Conservation (phyloP, 2,329 filamentous ascomycete species). For the Stylonectria norvegica region DNA sequence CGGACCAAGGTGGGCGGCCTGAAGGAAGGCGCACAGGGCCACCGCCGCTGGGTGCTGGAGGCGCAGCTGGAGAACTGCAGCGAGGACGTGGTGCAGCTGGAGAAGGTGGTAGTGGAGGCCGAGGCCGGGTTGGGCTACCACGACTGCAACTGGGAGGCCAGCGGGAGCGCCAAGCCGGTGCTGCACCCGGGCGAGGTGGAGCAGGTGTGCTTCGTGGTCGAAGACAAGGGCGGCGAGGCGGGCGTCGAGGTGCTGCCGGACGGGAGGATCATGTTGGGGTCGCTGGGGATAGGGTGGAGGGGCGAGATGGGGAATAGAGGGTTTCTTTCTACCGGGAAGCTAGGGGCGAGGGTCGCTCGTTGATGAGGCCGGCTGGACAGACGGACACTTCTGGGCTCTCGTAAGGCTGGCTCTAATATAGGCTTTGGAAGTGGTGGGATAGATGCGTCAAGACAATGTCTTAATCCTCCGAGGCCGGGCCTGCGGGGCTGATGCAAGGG, state of each 20-base stretch:
- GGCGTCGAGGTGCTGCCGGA: slow-evolving; percentile 49
- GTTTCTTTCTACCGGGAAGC: slow-evolving; percentile 80
- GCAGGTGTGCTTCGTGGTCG: slow-evolving; percentile 63
- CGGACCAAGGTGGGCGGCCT: slow-evolving; percentile 79
- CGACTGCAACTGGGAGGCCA: slow-evolving; percentile 56
- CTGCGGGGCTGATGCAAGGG: no score
- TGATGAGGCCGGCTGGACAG: slow-evolving; percentile 26
- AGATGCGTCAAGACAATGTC: no score
- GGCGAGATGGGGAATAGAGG: slow-evolving; percentile 87
- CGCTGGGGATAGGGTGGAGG: slow-evolving; percentile 83
- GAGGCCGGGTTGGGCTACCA: slow-evolving; percentile 48
- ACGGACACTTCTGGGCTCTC: no score
- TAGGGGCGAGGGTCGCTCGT: slow-evolving; percentile 50
- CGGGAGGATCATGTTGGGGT: slow-evolving; percentile 66
- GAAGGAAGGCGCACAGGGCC: slow-evolving; percentile 24
- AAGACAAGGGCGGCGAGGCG: slow-evolving; percentile 33
- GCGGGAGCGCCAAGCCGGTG: slow-evolving; percentile 46
- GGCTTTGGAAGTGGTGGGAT: no score
- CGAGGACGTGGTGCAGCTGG: slow-evolving; percentile 76
- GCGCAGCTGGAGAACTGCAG: slow-evolving; percentile 95
- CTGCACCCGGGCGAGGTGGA: slow-evolving; percentile 62
- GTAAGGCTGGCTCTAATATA: no score
- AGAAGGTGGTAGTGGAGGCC: slow-evolving; percentile 57
- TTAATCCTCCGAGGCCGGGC: no score
- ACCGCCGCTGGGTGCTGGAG: slow-evolving; percentile 70